phyloP scores from a whole-genome alignment of 495 filamentous ascomycete species.

The Tuber borchii region DNA sequence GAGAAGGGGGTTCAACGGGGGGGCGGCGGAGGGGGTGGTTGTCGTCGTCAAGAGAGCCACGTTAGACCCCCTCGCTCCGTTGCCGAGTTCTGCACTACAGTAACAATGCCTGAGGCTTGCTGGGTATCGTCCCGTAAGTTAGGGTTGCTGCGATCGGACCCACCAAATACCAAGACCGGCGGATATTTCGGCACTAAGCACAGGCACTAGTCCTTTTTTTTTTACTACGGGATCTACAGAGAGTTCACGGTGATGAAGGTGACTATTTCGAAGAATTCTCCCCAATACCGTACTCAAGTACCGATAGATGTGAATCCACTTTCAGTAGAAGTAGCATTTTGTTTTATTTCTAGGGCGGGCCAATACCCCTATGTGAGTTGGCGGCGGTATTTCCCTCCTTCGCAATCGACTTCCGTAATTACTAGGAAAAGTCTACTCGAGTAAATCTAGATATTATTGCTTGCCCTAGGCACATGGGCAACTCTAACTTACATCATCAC shows the following conservation, averaged over 20 bases:
- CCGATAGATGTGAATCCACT: neutral
- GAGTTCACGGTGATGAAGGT: neutral
- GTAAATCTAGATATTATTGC: neutral
- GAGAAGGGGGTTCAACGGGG: neutral
- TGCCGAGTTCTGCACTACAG: constrained; percentile 2
- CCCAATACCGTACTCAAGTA: neutral
- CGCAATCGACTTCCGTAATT: neutral
- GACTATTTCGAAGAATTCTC: neutral
- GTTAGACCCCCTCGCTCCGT: neutral
- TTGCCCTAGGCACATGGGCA: neutral
- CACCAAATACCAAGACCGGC: neutral
- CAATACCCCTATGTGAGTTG: neutral
- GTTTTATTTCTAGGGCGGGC: neutral
- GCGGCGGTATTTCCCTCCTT: neutral
- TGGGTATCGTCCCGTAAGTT: neutral
- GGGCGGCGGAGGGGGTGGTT: neutral
- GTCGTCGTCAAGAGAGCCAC: neutral
- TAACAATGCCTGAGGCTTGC: neutral
- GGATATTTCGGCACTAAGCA: neutral
- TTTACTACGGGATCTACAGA: neutral
- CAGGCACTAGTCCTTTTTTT: neutral
- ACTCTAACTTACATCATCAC: neutral
- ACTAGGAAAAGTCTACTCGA: neutral
- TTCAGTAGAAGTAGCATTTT: neutral
- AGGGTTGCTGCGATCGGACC: neutral